Conservation (phyloP, 2,329 filamentous ascomycete species). For the Alternaria metachromatica region DNA sequence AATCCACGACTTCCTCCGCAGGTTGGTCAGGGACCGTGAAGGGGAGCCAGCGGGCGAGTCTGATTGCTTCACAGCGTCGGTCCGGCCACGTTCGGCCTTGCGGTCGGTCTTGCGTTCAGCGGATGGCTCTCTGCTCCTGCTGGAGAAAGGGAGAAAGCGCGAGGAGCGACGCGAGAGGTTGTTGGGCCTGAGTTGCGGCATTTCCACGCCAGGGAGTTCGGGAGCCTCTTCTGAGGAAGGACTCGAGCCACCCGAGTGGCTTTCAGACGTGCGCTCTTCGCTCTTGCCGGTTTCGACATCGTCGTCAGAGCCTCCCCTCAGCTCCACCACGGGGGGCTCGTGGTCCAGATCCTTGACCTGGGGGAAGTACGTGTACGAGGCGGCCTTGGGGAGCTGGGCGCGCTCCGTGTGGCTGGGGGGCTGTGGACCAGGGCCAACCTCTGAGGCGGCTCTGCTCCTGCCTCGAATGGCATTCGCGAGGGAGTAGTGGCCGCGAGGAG, state of each 20-base stretch:
- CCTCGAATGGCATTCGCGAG: constrained; percentile 39
- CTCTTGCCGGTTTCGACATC: constrained; percentile 34
- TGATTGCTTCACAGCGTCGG: constrained; percentile 31
- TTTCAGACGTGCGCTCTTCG: constrained; percentile 45
- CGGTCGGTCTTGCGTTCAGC: constrained; percentile 37
- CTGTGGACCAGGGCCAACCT: constrained; percentile 33
- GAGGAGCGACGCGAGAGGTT: constrained; percentile 44
- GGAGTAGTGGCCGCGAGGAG: constrained; percentile 38
- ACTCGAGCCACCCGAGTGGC: constrained; percentile 54
- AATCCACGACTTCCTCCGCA: constrained; percentile 48
- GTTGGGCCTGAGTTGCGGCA: constrained; percentile 40
- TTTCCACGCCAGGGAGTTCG: constrained; percentile 35
- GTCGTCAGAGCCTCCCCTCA: constrained; percentile 42
- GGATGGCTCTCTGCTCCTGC: constrained; percentile 43
- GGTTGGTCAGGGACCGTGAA: constrained; percentile 40
- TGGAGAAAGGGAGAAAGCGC: constrained; percentile 44
- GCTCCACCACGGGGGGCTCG: constrained; percentile 36
- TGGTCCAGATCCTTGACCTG: constrained; percentile 46
- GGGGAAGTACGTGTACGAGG: constrained; percentile 52
- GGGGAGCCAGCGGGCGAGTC: constrained; percentile 37
- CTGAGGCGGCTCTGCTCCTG: constrained; percentile 43
- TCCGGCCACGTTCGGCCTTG: constrained; percentile 34
- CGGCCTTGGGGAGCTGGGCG: constrained; percentile 46
- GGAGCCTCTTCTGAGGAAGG: constrained; percentile 50
- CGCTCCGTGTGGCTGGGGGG: constrained; percentile 32